Percentiles rank a stretch among this genome's conserved stretches.
Evolutionary conservation across 2,329 filamentous ascomycete genomes (phyloP).

Genomic region (Fusarium nanum): DNA sequence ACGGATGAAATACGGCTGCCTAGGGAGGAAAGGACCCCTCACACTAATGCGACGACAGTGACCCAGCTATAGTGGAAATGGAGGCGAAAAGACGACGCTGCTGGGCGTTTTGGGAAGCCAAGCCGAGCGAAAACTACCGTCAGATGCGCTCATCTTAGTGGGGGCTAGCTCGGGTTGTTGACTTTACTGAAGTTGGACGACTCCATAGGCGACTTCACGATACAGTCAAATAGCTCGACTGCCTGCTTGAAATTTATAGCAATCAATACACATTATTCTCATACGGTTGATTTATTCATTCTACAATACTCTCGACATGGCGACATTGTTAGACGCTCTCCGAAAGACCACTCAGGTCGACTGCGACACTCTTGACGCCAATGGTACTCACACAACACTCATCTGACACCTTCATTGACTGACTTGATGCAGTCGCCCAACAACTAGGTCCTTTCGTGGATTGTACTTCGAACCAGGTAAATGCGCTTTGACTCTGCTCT

Average conservation of each 20-base stretch:
- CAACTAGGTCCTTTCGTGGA: slow-evolving; percentile 52
- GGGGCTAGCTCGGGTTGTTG: slow-evolving; percentile 18
- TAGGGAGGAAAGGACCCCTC: slow-evolving; percentile 1
- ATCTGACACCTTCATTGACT: not conserved
- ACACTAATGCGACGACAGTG: slow-evolving; percentile 10
- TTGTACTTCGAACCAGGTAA: slow-evolving; percentile 53
- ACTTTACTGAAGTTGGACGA: slow-evolving; percentile 6
- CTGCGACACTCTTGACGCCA: slow-evolving; percentile 53
- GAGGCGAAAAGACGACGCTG: slow-evolving; percentile 21
- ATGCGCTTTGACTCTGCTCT: accelerated
- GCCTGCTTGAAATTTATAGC: not conserved
- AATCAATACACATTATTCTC: slow-evolving; percentile 1
- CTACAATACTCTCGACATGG: slow-evolving; percentile 30
- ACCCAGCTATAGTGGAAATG: slow-evolving; percentile 25
- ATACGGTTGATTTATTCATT: too few relatives aligned
- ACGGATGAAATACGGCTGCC: slow-evolving; percentile 21
- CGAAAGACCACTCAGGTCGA: slow-evolving; percentile 48
- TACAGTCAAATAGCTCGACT: slow-evolving; percentile 8
- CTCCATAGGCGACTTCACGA: not conserved
- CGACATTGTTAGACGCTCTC: slow-evolving; percentile 45
- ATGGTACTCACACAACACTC: slow-evolving; percentile 40
- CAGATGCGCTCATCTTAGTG: slow-evolving; percentile 20
- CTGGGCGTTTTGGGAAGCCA: slow-evolving; percentile 29
- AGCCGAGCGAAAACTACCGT: slow-evolving; percentile 25
- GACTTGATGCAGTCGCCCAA: slow-evolving; percentile 46